Base-by-base conservation (phyloP, 2,329 filamentous ascomycete genomes). In the Alternaria tenuissima region DNA sequence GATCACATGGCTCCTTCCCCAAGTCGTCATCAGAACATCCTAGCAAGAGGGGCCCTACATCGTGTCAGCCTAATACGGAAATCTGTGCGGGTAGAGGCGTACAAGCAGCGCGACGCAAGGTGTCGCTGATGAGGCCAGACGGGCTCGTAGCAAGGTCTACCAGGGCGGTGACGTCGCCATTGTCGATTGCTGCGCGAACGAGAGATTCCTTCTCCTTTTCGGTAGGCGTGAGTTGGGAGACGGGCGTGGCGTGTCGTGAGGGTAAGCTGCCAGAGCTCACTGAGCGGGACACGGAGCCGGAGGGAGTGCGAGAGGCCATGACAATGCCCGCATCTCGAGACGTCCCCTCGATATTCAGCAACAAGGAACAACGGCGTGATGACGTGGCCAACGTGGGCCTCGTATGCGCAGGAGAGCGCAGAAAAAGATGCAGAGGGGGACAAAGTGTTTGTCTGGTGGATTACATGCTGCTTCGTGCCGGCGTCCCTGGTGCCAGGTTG, bases 21-120 rank as follows among this genome's bases (percentile, higher is more conserved):
- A 38, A 48, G 20, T 65, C 61, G 24, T 57, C 46, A 26, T 61
- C 47, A 57, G 61, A 20, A 56, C 78, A 80, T 54, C 80, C 83
- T 5, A 85, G 71, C 49, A 86, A 69, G 6, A 92, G 76, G 14
- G 89, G 89, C 90, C 89, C 89, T 91, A 34, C 52, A 30, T 24
- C 28, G 38, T 22, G 64, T 72, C 57, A 74, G 67, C 39, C 41
- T 48, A 48, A 36, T 60, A n/a, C 20, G 30, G 34, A 46, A 53
- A n/a, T 44, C 30, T 38, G 52, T 43, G 51, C 24, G 18, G 28
- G 32, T 28, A 30, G 46, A 26, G 51, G 67, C 91, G 80, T 86
- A 96, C 94, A 97, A 68, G 92, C 93, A 77, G 83, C 81, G 72
- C 87, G 86, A 67, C 94, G 89, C 64, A 95, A 78, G 38, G 76